Base-by-base conservation (phyloP, 1,284 basidiomycete species). In the Meira miltonrushii region DNA sequence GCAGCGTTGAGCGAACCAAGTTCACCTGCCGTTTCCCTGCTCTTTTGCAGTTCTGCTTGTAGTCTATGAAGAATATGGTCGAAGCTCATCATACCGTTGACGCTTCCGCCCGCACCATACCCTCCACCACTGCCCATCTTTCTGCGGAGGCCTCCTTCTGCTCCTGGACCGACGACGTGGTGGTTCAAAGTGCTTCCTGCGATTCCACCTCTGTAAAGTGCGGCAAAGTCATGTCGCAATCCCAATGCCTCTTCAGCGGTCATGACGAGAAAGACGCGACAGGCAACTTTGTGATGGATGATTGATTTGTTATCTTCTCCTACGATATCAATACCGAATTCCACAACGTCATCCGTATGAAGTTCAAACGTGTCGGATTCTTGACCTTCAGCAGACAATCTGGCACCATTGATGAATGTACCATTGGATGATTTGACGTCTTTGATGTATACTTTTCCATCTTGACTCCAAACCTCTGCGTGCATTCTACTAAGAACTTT, bases 281-380 rank as follows among this genome's bases (percentile, higher is more conserved):
- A 92, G 10, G 94, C 90, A 41, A 98, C 95, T 79, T 97, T 97
- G 82, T 97, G 93, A 80, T 98, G 94, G 51, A 98, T 88, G 64
- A 96, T 92, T 0, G 92, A 92, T 80, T 92, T 92, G 83, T 95
- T 96, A 82, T 98, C 95, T 76, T 99, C 94, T 62, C 91, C 91
- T 58, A 96, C 89, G 64, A 98, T 98, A 81, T 98, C 95, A 78
- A 98, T 98, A 62, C 94, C 93, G 77, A 96, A 96, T 85, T 97
- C 93, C 47, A 91, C 87, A 65, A 93, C 88, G 77, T 97, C 93
- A 72, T 95, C 93, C 49, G 86, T 88, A 81, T 95, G 93, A 44
- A 99, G 85, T 80, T 96, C 91, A 68, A 86, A 94, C 0, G 92
- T 90, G 38, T 95, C 90, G 0, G 89, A 92, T 81, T 97, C 93